Base-by-base conservation (phyloP, 1,284 basidiomycete species). In the Trichosporon sp. region DNA sequence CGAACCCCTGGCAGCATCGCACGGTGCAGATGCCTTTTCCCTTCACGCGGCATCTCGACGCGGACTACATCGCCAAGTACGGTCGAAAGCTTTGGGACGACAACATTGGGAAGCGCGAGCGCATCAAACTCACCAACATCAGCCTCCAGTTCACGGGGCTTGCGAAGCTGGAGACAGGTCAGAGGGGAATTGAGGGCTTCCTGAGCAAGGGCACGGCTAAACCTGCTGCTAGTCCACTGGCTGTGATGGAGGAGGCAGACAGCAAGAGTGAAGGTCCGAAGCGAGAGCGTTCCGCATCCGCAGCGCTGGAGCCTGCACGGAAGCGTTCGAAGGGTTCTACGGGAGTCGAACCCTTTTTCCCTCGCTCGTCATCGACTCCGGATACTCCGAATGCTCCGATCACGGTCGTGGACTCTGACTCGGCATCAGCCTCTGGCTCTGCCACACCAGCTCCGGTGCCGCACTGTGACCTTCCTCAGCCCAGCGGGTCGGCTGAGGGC, bases 41-140 rank as follows among this genome's bases (percentile, higher is more conserved):
- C 0, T 95, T 89, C 76, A 84, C 85, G 7, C 83, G 84, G 16
- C 85, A 88, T 56, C 82, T 89, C n/a, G 87, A 85, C 0, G 86
- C 91, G 8, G 91, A 92, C 69, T 81, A 86, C 65, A 89, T 99
- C 65, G 85, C 88, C 14, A 82, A 85, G n/a, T 86, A 86, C 40
- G 95, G 88, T 1, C 85, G 91, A 71, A 90, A 87, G 75, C 84
- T 99, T 1, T 93, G 95, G 89, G 89, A 88, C 67, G 94, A 97
- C 65, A 84, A 93, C 13, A 84, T 90, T 7, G 84, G 84, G 32
- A 66, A 65, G 32, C 78, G 80, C 3, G 73, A 71, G 1, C 70
- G 64, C 31, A 82, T 90, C 80, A 88, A 89, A 65, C 84, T 96
- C 57, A 88, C 88, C 37, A 86, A 85, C 69, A 85, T 79, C 57